These are phyloP conservation scores for Adansonia rubrostipa DNA, from an alignment of 441 rosid species.

Conservation along the genomic window DNA sequence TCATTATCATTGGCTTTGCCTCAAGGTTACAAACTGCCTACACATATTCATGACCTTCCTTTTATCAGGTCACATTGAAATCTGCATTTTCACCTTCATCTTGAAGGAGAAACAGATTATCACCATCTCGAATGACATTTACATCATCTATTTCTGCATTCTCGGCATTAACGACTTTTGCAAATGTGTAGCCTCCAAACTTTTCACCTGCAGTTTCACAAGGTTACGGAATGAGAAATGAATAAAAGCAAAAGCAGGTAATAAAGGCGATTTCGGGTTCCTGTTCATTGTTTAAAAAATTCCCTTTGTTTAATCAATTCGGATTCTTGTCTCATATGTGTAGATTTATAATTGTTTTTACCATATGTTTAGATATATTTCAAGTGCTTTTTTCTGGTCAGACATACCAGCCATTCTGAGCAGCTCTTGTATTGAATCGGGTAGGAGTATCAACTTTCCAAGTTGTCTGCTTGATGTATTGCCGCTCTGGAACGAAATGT, in stretches of 20 bases:
- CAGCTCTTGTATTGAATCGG: conserved; percentile 76
- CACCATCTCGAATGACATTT: conserved; percentile 89
- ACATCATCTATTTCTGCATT: conserved; percentile 83
- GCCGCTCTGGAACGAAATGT: conserved; percentile 49
- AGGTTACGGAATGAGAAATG: conserved; percentile 41
- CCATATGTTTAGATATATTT: conserved; percentile 30
- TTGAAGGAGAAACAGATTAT: conserved; percentile 78
- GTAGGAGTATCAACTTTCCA: conserved; percentile 74
- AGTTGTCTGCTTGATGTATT: conserved; percentile 38
- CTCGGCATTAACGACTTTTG: conserved; percentile 61
- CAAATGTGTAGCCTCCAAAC: conserved; percentile 63
- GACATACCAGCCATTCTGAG: conserved; percentile 82
- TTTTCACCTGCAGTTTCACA: conserved; percentile 74
- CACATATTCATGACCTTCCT: conserved; percentile 22
- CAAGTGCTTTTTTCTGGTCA: conserved; percentile 26
- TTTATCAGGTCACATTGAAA: conserved; percentile 32
- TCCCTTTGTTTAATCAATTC: not conserved
- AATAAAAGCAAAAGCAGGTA: conserved; percentile 33
- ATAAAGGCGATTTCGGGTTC: not conserved
- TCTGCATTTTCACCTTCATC: conserved; percentile 37
- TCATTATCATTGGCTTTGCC: conserved; percentile 33
- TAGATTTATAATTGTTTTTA: conserved; percentile 17
- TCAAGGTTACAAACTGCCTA: conserved; percentile 32
- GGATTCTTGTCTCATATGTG: not conserved
- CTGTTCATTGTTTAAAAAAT: conserved; percentile 28